These are phyloP conservation scores for Seminavis robusta DNA, from an alignment of 108 stramenopile species.

Conservation along the genomic window DNA sequence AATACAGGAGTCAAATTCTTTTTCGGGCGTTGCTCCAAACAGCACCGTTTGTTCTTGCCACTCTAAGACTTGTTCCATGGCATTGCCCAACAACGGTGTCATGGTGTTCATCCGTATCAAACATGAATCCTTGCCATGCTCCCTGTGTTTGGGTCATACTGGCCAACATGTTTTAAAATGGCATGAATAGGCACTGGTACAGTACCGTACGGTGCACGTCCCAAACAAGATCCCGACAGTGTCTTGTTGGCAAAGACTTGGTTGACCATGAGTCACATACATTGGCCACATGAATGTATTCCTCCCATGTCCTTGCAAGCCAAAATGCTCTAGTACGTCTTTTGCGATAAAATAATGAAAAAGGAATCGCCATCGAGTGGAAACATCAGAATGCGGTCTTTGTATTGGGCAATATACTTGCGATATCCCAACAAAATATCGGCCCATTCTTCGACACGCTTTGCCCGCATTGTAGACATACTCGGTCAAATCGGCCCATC, in stretches of 20 bases:
- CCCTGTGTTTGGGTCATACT: conserved; percentile 32
- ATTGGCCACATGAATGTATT: conserved; percentile 30
- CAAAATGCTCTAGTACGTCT: conserved; percentile 24
- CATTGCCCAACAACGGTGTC: conserved; percentile 24
- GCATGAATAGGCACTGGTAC: conserved; percentile 14
- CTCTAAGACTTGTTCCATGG: conserved; percentile 19
- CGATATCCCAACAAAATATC: conserved; percentile 23
- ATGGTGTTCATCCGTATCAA: conserved; percentile 34
- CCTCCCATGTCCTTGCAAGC: conserved; percentile 35
- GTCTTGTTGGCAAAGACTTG: conserved; percentile 11
- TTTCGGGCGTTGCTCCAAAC: conserved; percentile 14
- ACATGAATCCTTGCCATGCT: conserved; percentile 19
- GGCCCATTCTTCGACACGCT: conserved; percentile 12
- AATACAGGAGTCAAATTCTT: conserved; percentile 17
- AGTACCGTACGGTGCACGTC: conserved; percentile 2
- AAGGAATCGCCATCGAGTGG: conserved; percentile 37
- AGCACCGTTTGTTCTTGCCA: conserved; percentile 15
- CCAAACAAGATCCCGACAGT: conserved; percentile 23
- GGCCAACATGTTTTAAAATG: conserved; percentile 21
- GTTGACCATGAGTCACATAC: conserved; percentile 22
- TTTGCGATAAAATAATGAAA: conserved; percentile 37
- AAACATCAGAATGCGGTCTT: conserved; percentile 20
- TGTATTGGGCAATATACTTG: conserved; percentile 20
- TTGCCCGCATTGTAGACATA: conserved; percentile 6
- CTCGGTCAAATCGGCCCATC: conserved; percentile 17